Percentiles rank a stretch among this genome's conserved stretches.
phyloP scores from a whole-genome alignment of 305 asterid genomes.

The Stenogyne calaminthoides region DNA sequence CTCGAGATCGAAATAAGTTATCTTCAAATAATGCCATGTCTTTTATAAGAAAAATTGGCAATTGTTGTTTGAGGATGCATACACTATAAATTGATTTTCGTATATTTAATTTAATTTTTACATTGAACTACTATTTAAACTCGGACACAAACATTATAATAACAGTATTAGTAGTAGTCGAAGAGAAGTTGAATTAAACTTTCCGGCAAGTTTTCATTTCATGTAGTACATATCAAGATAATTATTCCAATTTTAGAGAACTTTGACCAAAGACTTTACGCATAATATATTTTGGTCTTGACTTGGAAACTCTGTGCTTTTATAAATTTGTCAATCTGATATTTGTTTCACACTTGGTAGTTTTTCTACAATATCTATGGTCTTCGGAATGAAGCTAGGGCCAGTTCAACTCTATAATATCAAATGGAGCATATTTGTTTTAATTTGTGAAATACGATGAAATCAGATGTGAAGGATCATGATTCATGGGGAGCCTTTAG shows the following conservation, averaged over 20 bases:
- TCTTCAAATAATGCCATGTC: not conserved
- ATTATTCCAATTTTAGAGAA: too few species aligned
- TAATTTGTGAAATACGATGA: not conserved
- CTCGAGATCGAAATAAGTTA: too few species aligned
- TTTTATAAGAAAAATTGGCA: not conserved
- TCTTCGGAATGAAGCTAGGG: too few species aligned
- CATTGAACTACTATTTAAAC: not conserved
- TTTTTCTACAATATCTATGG: too few species aligned
- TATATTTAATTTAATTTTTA: too few species aligned
- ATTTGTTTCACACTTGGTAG: too few species aligned
- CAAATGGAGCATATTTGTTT: not conserved
- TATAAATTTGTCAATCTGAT: too few species aligned
- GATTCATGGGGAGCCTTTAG: not conserved
- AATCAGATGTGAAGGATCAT: not conserved
- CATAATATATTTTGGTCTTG: not conserved
- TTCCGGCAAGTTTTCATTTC: too few species aligned
- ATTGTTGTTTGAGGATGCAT: not conserved
- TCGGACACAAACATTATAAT: too few species aligned
- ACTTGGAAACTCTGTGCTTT: not conserved
- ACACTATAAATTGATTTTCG: too few species aligned
- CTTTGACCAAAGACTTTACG: not conserved
- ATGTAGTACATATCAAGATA: not conserved
- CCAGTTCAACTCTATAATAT: not conserved
- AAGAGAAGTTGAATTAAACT: too few species aligned
- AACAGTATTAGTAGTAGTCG: too few species aligned